Evolutionary conservation across 192 early-diverging fungal species (phyloP).

Genomic region (Gamsiella multidivaricata): DNA sequence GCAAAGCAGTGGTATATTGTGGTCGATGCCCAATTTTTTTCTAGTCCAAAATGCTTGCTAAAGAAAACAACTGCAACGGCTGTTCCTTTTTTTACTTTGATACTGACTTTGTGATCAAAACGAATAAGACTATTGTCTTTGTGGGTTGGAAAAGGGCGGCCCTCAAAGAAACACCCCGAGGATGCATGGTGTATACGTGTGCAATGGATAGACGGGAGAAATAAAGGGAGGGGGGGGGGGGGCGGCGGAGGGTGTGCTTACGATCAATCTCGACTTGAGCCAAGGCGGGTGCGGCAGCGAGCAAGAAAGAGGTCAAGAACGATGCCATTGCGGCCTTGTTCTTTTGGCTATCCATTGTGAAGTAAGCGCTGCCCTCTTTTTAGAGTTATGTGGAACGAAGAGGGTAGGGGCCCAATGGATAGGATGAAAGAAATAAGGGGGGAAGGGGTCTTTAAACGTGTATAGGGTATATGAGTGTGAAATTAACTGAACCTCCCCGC

Average conservation of each 20-base stretch:
- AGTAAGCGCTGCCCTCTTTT: slow-evolving; percentile 7
- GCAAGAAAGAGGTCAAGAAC: slow-evolving; percentile 43
- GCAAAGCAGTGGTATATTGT: no score
- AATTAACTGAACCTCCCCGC: background rate
- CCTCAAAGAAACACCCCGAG: no score
- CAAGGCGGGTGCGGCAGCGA: slow-evolving; percentile 36
- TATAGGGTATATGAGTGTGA: slow-evolving; percentile 1
- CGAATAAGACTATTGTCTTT: no score
- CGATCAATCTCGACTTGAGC: slow-evolving; percentile 28
- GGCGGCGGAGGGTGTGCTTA: slow-evolving; percentile 23
- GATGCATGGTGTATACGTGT: no score
- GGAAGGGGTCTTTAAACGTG: no score
- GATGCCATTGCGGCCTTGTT: slow-evolving; percentile 51
- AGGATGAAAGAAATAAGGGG: background rate
- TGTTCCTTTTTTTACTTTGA: no score
- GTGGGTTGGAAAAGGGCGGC: no score
- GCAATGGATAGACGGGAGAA: no score
- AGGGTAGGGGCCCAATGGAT: background rate
- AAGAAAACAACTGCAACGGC: no score
- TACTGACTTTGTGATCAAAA: no score
- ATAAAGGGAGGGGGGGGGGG: background rate
- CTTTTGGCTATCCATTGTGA: slow-evolving; percentile 44
- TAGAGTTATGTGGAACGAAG: background rate
- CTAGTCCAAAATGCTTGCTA: no score
- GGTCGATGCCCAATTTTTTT: no score